Evolutionary conservation across 2,329 filamentous ascomycete species (phyloP), one percentile per base, ranked within the genome.

Genomic region (Pseudophaeomoniella oleicola): DNA sequence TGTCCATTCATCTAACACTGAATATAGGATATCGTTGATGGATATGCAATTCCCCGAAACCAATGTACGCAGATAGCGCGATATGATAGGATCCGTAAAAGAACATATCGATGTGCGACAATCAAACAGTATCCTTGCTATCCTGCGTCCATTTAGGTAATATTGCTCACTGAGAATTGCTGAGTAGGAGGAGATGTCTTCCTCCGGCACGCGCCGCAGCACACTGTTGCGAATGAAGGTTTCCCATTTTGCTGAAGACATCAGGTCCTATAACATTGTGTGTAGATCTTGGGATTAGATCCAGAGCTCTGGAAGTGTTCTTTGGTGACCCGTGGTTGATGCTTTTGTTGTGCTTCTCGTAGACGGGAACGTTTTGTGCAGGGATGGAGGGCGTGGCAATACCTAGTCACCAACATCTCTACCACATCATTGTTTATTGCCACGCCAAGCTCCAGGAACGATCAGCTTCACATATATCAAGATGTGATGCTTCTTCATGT

Each of bases 181-280:
- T 19, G 47, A 27, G 11, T 46, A 17, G n/a, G 34, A 17, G 14
- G 34, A 39, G 16, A 49, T 41, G 15, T 46, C 39, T 9, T 41
- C 17, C 11, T 42, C 41, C 4, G 45, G 41, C 11, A 44, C 18
- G 14, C 46, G 38, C 19, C 38, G 41, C 18, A 40, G 38, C 13
- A 49, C 39, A 34, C 44, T 47, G 17, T 46, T 38, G 13, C 45
- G 45, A 30, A 44, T 33, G 13, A 49, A 33, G 5, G 37, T 36
- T 22, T 35, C 29, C 35, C 42, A 41, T 35, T 42, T 43, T 9
- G 40, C 59, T 51, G 40, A 57, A 51, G 42, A 58, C 58, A 35
- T 62, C 50, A 11, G 45, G 48, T 12, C 6, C 30, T 14, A 32
- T 32, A 9, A 27, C 22, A 27, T 27, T 6, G n/a, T n/a, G n/a